phyloP scores from a whole-genome alignment of 2,329 filamentous ascomycete species.

The Tolypocladium amazonense region DNA sequence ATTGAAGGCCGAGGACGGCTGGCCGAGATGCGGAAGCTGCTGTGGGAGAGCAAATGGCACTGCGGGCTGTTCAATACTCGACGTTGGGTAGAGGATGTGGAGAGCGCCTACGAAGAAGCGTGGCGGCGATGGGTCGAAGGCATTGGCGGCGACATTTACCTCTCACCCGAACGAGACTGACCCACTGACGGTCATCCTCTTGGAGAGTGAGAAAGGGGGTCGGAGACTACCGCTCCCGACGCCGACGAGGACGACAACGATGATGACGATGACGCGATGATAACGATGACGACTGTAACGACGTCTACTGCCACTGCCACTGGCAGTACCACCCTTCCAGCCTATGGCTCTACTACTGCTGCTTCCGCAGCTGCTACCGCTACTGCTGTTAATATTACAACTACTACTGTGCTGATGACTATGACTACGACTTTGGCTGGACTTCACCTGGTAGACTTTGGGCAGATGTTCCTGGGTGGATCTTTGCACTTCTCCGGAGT shows the following conservation, averaged over 20 bases:
- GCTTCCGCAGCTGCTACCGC: neutral
- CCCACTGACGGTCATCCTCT: neutral
- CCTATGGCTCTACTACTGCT: too few relatives aligned
- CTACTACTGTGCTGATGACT: neutral
- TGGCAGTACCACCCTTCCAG: too few relatives aligned
- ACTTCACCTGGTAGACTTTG: neutral
- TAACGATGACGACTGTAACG: neutral
- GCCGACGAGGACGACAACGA: neutral
- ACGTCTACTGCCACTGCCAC: neutral
- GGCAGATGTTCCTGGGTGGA: neutral
- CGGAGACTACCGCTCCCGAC: neutral
- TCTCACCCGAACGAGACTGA: constrained; percentile 27
- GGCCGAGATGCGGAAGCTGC: constrained; percentile 64
- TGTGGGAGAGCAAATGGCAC: constrained; percentile 76
- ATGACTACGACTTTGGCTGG: neutral
- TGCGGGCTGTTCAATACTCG: constrained; percentile 86
- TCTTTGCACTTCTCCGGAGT: neutral
- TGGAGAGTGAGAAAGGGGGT: neutral
- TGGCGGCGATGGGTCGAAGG: constrained; percentile 83
- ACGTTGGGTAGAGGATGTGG: constrained; percentile 83
- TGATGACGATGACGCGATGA: neutral
- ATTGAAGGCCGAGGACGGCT: constrained; percentile 57
- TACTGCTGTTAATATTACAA: neutral
- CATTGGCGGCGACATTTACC: constrained; percentile 85
- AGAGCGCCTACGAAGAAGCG: constrained; percentile 77